Conservation (phyloP, 139 green algal genomes). For the Volvox africanus region DNA sequence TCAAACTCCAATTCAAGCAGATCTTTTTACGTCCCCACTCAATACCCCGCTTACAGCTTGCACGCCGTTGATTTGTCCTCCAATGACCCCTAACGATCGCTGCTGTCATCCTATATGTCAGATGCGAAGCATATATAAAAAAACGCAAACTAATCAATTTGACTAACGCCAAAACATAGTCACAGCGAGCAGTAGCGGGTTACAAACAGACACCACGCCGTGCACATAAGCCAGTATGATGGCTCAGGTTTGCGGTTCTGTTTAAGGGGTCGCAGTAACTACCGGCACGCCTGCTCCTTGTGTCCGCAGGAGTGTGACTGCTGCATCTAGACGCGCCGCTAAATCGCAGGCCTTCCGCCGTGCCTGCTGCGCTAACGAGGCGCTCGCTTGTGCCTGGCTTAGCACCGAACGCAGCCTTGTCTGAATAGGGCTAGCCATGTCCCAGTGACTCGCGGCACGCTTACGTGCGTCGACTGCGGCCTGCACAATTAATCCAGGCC, state of each 20-base stretch:
- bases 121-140: too few species aligned
- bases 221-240: too few species aligned
- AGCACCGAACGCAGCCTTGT: conserved; percentile 31
- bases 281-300: conserved; percentile 2
- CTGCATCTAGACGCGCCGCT: conserved; percentile 58
- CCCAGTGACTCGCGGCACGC: conserved; percentile 60
- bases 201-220: too few species aligned
- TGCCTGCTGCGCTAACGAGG: conserved; percentile 51
- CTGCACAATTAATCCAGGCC: conserved; percentile 20
- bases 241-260: not conserved
- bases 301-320: conserved; percentile 39
- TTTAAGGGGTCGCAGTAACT: not conserved
- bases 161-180: too few species aligned
- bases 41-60: too few species aligned
- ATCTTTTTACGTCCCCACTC: too few species aligned
- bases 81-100: too few species aligned
- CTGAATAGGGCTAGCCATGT: conserved; percentile 55
- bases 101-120: too few species aligned
- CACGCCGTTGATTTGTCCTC: too few species aligned
- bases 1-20: too few species aligned
- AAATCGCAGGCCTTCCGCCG: conserved; percentile 56
- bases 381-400: conserved; percentile 46
- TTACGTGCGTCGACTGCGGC: conserved; percentile 19
- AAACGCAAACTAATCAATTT: too few species aligned
- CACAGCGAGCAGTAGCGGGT: too few species aligned